phyloP scores from a whole-genome alignment of 352 stramenopile genomes.

The Globisporangium acanthophoron region DNA sequence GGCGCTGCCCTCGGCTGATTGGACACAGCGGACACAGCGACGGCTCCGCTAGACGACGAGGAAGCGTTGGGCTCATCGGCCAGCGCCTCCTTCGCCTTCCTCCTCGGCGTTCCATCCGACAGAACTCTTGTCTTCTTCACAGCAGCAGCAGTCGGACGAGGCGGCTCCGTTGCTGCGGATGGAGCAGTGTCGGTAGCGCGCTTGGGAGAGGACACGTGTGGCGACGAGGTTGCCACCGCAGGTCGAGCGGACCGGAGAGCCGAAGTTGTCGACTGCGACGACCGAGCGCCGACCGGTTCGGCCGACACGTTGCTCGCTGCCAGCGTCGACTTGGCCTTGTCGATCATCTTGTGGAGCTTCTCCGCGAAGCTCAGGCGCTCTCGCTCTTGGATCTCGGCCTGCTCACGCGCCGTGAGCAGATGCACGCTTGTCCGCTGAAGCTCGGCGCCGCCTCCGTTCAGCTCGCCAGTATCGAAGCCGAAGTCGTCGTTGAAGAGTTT shows the following conservation, averaged over 20 bases:
- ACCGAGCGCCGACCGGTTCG: not conserved
- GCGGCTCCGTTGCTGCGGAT: not conserved
- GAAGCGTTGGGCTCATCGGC: not conserved
- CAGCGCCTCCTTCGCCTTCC: not conserved
- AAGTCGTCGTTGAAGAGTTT: conserved; percentile 59
- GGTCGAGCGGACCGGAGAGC: not conserved
- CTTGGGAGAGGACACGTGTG: not conserved
- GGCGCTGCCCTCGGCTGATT: conserved; percentile 3
- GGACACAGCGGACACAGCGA: not conserved
- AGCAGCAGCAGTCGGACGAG: not conserved
- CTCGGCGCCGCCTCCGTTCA: not conserved
- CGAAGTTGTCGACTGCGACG: conserved; percentile 2
- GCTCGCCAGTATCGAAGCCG: conserved; percentile 2
- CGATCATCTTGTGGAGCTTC: conserved; percentile 87
- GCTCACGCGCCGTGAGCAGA: conserved; percentile 21
- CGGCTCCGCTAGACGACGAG: not conserved
- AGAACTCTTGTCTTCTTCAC: conserved; percentile 1
- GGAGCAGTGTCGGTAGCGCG: too few species aligned
- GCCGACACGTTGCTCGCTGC: conserved; percentile 14
- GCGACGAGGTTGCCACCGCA: not conserved
- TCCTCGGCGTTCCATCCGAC: not conserved
- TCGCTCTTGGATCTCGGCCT: conserved; percentile 39
- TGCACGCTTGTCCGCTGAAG: conserved; percentile 3
- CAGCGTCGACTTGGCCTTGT: conserved; percentile 70
- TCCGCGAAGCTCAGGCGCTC: conserved; percentile 77